Evolutionary conservation across 306 rosid species (phyloP).

Genomic region (Pachyrhizus erosus): DNA sequence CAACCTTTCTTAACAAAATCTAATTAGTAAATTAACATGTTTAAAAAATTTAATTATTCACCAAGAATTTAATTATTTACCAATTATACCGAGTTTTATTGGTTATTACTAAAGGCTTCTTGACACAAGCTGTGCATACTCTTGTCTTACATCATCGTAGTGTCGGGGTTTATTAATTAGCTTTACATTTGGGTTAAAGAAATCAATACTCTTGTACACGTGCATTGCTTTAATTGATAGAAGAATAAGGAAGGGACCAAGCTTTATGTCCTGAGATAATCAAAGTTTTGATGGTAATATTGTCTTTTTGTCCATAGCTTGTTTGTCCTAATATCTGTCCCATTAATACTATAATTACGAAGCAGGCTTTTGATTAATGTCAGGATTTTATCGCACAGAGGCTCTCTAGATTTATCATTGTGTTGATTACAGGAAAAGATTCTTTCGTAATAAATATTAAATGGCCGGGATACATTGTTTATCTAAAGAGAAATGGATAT

Average conservation of each 20-base stretch:
- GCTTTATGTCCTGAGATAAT: not conserved
- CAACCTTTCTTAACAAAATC: not conserved
- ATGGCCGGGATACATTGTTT: not conserved
- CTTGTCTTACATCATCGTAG: not conserved
- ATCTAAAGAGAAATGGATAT: not conserved
- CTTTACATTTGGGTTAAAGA: constrained; percentile 25
- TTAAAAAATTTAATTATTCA: not conserved
- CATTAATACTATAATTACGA: constrained; percentile 38
- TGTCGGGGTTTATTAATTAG: not conserved
- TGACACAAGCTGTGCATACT: not conserved
- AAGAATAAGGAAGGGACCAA: constrained; percentile 30
- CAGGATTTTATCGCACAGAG: constrained; percentile 46
- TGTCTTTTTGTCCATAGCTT: constrained; percentile 46
- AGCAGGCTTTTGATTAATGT: constrained; percentile 36
- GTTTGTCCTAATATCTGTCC: constrained; percentile 57
- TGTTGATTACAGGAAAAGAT: constrained; percentile 31
- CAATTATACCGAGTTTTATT: not conserved
- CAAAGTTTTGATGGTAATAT: constrained; percentile 21
- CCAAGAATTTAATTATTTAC: not conserved
- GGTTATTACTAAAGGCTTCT: not conserved
- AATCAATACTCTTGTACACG: constrained; percentile 27
- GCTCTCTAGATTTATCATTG: constrained; percentile 42
- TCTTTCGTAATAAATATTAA: not conserved
- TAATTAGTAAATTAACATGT: not conserved
- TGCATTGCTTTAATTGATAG: constrained; percentile 30